Evolutionary conservation across 1,139 yeast genomes (phyloP), one percentile per base, ranked within the genome.

Genomic region (Geotrichum fermentans): DNA sequence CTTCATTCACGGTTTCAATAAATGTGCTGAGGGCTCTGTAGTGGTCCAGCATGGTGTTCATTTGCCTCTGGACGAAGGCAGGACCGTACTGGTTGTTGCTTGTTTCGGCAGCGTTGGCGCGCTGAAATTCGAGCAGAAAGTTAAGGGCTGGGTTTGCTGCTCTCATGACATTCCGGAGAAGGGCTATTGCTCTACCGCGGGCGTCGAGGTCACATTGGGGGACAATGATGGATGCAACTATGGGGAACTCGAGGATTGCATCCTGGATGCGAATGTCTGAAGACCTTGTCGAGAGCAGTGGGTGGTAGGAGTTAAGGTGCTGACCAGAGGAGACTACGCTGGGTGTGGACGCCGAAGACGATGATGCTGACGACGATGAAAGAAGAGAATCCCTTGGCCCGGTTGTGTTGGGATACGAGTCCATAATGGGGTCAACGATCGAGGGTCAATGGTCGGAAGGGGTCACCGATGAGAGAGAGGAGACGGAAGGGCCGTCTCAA

Each of bases 161-260:
- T 22, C 56, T 57, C 8, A 61, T 54, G 11, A 60, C 57, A 26
- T 55, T 48, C 13, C 58, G 49, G 28, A 61, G 47, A 21, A 61
- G 51, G 22, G 50, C 45, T 38, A 61, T 55, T 47, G 64, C 61
- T 32, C 63, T 49, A 2, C 63, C 50, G 14, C 66, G 45, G 10
- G 66, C 66, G 24, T 57, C 59, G 34, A 62, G 52, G 39, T 62
- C 66, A 47, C 63, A 56, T 40, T 60, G 62, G 8, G 66, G 66
- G 1, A 62, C 63, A 7, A 59, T 43, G 34, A 62, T 50, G 16
- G 61, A 52, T 20, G 63, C 54, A 17, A 61, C 56, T 2, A 61
- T 48, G 21, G 65, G 63, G 51, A 59, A 56, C 43, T 61, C 61
- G 35, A 61, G 47, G 34, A 61, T 55, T 17, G 57, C 64, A 35